phyloP scores from a whole-genome alignment of 164 flowering plant genomes.

The Dillenia turbinata region DNA sequence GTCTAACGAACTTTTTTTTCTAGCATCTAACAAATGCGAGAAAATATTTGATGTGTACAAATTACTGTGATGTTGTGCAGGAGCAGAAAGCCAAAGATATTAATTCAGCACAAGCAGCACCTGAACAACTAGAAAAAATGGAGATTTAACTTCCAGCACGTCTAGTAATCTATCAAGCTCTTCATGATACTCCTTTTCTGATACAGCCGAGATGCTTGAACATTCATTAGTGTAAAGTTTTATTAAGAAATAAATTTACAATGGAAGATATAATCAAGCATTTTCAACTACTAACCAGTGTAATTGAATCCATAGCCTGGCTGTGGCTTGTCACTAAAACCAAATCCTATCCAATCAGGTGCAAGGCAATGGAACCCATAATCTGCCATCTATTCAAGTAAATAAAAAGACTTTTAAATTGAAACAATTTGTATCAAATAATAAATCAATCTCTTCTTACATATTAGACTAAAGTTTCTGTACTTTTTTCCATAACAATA shows the following conservation, averaged over 20 bases:
- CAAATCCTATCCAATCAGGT: constrained; percentile 99
- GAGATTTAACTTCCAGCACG: constrained; percentile 54
- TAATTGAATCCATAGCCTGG: constrained; percentile 90
- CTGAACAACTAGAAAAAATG: constrained; percentile 85
- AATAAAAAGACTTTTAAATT: neutral
- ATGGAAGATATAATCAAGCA: neutral
- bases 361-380: constrained; percentile 95
- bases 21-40: neutral
- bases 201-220: constrained; percentile 4
- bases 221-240: constrained; percentile 9
- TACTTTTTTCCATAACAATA: no score
- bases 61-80: neutral
- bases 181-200: constrained; percentile 92
- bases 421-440: no score
- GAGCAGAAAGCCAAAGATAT: neutral
- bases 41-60: neutral
- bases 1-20: neutral
- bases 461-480: no score
- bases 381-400: constrained; percentile 62
- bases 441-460: no score
- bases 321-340: constrained; percentile 97
- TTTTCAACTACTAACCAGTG: constrained; percentile 50
- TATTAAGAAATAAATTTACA: neutral
- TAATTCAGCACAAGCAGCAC: constrained; percentile 18
- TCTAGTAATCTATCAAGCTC: constrained; percentile 72